Evolutionary conservation across 2,329 filamentous ascomycete species (phyloP).

Genomic region (Xylariaceae sp.): DNA sequence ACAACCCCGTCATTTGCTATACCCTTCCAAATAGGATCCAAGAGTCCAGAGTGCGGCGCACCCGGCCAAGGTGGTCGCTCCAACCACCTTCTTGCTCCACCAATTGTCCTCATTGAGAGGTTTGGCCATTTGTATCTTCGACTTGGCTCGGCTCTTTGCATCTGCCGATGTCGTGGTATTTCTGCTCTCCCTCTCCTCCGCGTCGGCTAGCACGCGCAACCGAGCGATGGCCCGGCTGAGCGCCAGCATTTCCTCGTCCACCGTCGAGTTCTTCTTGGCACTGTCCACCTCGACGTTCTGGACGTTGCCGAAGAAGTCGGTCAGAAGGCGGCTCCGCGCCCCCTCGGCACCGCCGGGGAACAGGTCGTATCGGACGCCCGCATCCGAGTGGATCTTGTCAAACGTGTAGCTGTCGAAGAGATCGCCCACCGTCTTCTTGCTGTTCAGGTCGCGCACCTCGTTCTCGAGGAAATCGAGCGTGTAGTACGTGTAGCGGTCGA

Average conservation of each 20-base stretch:
- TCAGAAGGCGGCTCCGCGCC: slow-evolving; percentile 74
- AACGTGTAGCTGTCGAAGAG: slow-evolving; percentile 95
- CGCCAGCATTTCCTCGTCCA: slow-evolving; percentile 70
- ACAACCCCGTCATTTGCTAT: slow-evolving; percentile 16
- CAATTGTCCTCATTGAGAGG: slow-evolving; percentile 61
- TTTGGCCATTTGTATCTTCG: slow-evolving; percentile 47
- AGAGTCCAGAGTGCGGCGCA: slow-evolving; percentile 56
- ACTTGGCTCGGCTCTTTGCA: slow-evolving; percentile 18
- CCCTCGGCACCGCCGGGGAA: slow-evolving; percentile 77
- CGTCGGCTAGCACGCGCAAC: slow-evolving; percentile 44
- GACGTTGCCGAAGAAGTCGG: slow-evolving; percentile 97
- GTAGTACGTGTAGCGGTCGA: slow-evolving; percentile 98
- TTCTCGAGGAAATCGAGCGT: slow-evolving; percentile 94
- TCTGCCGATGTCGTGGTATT: slow-evolving; percentile 23
- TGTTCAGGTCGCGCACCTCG: slow-evolving; percentile 77
- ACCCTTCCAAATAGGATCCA: slow-evolving; percentile 45
- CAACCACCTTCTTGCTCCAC: slow-evolving; percentile 60
- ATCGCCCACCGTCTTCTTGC: slow-evolving; percentile 85
- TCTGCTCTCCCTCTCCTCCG: slow-evolving; percentile 34
- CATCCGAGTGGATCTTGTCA: slow-evolving; percentile 87
- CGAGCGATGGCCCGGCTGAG: slow-evolving; percentile 63
- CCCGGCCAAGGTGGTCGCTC: slow-evolving; percentile 56
- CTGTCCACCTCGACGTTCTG: slow-evolving; percentile 90
- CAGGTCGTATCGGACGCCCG: slow-evolving; percentile 91
- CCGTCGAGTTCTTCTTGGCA: slow-evolving; percentile 49